Evolutionary conservation across 345 rosid genomes (phyloP), one percentile per base, ranked within the genome.

Genomic region (Gossypium herbaceum): DNA sequence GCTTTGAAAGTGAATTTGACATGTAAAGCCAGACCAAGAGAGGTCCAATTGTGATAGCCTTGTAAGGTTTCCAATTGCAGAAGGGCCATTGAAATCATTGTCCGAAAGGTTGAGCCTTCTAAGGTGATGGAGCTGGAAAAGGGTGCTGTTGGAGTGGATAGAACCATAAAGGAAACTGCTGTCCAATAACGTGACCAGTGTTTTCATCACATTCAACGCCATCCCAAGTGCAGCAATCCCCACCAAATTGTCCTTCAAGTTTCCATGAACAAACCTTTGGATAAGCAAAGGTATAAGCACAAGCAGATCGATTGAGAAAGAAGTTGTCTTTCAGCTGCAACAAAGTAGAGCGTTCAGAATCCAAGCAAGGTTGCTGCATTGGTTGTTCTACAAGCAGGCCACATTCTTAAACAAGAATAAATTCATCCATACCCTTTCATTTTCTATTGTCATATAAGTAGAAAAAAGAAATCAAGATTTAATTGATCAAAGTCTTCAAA

Each of bases 81-180:
- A 11, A 0, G 81, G 79, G 22, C 22, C 22, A 20, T 20, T 20
- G 22, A 20, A 20, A 20, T 20, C 1, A 27, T 72, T 78, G 16
- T 66, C 25, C 3, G 75, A 69, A 8, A 78, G 76, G 50, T 50
- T 65, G 48, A 66, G 84, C 20, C 24, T 67, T 34, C 13, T 71
- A 15, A 81, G 76, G 44, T 81, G 81, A 17, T 57, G 47, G 12
- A 77, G 76, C 1, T 7, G 45, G 62, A 81, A 74, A 7, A 77
- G 78, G 20, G 19, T 77, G 48, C 15, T 76, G 47, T 19, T 68
- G 19, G 81, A 57, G 13, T 69, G n/a, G 68, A 81, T 73, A 1
- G 76, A 77, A 24, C 76, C 83, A 24, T 56, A 58, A 16, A 77
- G 75, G 15, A 64, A 54, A 22, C 75, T 67, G 72, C 68, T 25